Evolutionary conservation across 2,329 filamentous ascomycete species (phyloP).

Genomic region (Paraconiothyrium sp.): DNA sequence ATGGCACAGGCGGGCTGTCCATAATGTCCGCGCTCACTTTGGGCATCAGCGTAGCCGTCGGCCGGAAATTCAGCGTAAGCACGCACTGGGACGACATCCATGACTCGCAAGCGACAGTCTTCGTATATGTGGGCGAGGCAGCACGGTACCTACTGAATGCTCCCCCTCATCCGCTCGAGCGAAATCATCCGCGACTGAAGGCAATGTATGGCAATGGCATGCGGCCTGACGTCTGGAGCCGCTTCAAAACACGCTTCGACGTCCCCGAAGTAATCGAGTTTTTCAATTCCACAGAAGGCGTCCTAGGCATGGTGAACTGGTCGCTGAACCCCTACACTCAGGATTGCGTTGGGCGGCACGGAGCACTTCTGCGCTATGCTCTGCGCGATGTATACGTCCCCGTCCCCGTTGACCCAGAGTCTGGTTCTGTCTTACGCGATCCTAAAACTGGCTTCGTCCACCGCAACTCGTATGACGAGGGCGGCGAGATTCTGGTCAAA

Average conservation of each 20-base stretch:
- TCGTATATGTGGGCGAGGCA: conserved; percentile 81
- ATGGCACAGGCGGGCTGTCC: conserved; percentile 73
- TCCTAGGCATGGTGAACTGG: conserved; percentile 66
- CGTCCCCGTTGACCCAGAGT: conserved; percentile 73
- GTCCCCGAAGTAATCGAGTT: conserved; percentile 74
- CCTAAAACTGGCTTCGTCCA: conserved; percentile 71
- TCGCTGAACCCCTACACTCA: conserved; percentile 64
- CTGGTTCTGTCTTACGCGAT: conserved; percentile 72
- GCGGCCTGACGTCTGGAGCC: conserved; percentile 72
- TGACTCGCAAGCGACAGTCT: conserved; percentile 71
- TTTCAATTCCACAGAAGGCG: conserved; percentile 79
- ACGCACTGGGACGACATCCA: conserved; percentile 77
- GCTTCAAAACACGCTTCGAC: conserved; percentile 70
- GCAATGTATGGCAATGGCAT: conserved; percentile 73
- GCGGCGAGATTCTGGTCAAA: conserved; percentile 77
- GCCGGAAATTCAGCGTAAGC: conserved; percentile 71
- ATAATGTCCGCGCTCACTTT: conserved; percentile 59
- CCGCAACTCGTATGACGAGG: conserved; percentile 69
- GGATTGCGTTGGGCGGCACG: conserved; percentile 74
- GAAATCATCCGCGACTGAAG: conserved; percentile 63
- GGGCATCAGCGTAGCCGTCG: conserved; percentile 65
- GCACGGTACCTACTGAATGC: conserved; percentile 75
- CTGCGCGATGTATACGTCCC: conserved; percentile 68
- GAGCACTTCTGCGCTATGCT: conserved; percentile 64
- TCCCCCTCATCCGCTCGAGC: conserved; percentile 68